phyloP scores from a whole-genome alignment of 768 basidiomycete genomes.

The Symmetrospora coprosmae region DNA sequence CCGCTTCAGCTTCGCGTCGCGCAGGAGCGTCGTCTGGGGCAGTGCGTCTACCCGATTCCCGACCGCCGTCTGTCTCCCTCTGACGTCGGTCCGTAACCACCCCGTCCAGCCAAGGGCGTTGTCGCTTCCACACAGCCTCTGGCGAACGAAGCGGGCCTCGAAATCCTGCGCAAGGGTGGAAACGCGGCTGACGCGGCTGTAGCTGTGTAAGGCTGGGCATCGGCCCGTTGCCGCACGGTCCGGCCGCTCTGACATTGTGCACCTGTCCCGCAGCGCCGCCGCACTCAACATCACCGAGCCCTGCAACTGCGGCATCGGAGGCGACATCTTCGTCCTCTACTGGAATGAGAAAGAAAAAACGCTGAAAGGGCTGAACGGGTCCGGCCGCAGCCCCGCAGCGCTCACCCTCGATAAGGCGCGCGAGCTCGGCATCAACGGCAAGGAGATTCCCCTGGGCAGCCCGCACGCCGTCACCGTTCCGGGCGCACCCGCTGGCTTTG shows the following conservation, averaged over 20 bases:
- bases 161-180: slow-evolving; percentile 79
- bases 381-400: slow-evolving; percentile 68
- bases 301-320: slow-evolving; percentile 65
- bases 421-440: slow-evolving; percentile 53
- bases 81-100: background rate
- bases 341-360: slow-evolving; percentile 68
- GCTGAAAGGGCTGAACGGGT: slow-evolving; percentile 82
- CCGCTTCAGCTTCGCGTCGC: background rate
- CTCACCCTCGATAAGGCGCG: slow-evolving; percentile 61
- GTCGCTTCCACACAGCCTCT: slow-evolving; percentile 81
- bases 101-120: slow-evolving; percentile 35
- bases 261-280: slow-evolving; percentile 50
- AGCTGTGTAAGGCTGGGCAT: slow-evolving; percentile 45
- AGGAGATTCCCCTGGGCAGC: slow-evolving; percentile 41
- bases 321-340: slow-evolving; percentile 49
- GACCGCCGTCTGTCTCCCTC: background rate
- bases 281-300: slow-evolving; percentile 83
- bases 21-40: slow-evolving; percentile 12
- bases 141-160: slow-evolving; percentile 78
- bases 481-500: slow-evolving; percentile 92
- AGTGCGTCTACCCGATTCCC: slow-evolving; percentile 6
- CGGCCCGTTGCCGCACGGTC: too few species aligned
- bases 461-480: slow-evolving; percentile 31
- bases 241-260: too few species aligned
- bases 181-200: slow-evolving; percentile 67